Conservation (phyloP, 2,329 filamentous ascomycete species). For the Blastomyces gilchristii region DNA sequence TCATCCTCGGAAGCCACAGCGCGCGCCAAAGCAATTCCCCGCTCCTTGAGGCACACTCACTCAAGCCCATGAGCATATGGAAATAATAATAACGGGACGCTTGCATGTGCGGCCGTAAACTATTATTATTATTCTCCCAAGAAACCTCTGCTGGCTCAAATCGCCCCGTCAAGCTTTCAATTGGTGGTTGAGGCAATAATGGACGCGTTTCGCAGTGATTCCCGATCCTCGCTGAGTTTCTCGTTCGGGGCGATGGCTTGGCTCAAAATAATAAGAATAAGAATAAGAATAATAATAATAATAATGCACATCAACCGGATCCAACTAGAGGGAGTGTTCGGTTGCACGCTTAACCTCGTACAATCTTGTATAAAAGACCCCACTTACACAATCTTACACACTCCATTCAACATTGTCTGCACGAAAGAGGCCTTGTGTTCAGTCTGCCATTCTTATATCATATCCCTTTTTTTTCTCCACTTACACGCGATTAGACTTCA, state of each 20-base stretch:
- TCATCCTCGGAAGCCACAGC: constrained; percentile 1
- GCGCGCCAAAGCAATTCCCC: constrained; percentile 4
- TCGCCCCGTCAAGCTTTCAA: neutral
- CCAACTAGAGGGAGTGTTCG: neutral
- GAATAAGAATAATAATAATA: too few species aligned
- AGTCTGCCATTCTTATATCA: too few species aligned
- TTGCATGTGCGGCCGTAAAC: constrained; percentile 8
- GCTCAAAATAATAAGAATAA: constrained; percentile 13
- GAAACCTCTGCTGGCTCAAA: neutral
- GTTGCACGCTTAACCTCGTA: too few species aligned
- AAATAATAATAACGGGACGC: constrained; percentile 4
- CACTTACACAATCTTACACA: too few species aligned
- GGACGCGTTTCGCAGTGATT: neutral
- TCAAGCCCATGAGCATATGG: constrained; percentile 3
- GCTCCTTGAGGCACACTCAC: neutral
- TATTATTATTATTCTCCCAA: neutral
- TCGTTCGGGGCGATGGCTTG: constrained; percentile 26
- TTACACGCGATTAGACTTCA: too few species aligned
- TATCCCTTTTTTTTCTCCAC: too few species aligned
- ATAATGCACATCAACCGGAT: constrained; percentile 17
- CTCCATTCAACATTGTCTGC: too few species aligned
- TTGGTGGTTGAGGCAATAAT: neutral
- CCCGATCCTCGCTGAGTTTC: constrained; percentile 6
- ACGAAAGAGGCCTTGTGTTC: too few species aligned
- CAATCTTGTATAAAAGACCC: too few species aligned